Base-by-base conservation (phyloP, 768 basidiomycete genomes). In the Rhodotorula babjevae region DNA sequence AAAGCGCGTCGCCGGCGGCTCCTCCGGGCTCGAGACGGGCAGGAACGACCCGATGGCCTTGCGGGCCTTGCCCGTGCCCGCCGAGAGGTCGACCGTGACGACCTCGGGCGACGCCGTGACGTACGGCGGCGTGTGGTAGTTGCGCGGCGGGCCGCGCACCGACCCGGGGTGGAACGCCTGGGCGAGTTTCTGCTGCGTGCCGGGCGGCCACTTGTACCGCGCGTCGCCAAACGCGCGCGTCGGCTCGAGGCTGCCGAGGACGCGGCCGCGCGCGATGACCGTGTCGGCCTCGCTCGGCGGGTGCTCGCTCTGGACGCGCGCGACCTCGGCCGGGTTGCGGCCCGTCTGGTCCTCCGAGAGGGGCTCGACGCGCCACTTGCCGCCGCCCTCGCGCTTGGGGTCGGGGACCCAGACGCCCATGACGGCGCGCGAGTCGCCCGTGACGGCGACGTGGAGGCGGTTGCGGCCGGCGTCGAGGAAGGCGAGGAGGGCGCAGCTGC, bases 271-370 rank as follows among this genome's bases (percentile, higher is more conserved):
- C 70, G 85, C 84, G 71, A 95, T 87, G 49, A 95, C 92, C 61
- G 85, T 83, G 61, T 85, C 84, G 44, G 85, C 85, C 81, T 94
- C 92, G 62, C 87, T 86, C 58, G 83, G 80, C 12, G 93, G 93
- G 76, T 96, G 93, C 80, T 94, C 92, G 15, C 87, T 87, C 76
- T 86, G 88, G 47, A 96, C 85, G 94, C 93, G 87, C 80, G 85
- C 85, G 36, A 89, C 83, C 81, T 99, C 96, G 59, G 86, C 88
- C 25, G 86, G 87, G 79, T 93, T 97, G 75, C 92, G 87, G 52
- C 93, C 96, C 14, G 94, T 97, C 83, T 97, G 94, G 79, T 98
- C 96, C 81, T 97, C 93, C 42, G 87, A 92, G 72, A 99, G 84
- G n/a, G 91, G 91, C 80, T 96, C 92, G 44, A 93, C 90, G 59